A percentile compares a stretch with the other conserved stretches of the same genome.
These are phyloP conservation scores for Nigrospora osmanthi DNA, from an alignment of 2,329 filamentous ascomycete genomes.

Conservation along the genomic window DNA sequence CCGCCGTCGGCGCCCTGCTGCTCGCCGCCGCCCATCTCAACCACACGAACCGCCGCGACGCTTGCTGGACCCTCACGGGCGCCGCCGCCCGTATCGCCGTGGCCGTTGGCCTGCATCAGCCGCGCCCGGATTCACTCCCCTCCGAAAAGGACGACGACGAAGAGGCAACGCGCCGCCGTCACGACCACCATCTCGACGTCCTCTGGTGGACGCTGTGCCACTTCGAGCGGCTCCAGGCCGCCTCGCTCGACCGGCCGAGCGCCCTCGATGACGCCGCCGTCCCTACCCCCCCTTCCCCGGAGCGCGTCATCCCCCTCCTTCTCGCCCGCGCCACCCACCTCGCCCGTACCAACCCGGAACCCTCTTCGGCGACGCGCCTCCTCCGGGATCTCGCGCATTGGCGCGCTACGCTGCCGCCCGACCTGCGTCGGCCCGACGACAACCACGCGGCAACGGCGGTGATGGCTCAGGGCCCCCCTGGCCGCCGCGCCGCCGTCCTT, in stretches of 20 bases:
- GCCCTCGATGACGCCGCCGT: slow-evolving; percentile 28
- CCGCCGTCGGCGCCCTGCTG: slow-evolving; percentile 31
- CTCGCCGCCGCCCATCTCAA: slow-evolving; percentile 33
- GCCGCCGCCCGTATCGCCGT: slow-evolving; percentile 33
- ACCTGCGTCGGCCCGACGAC: slow-evolving; percentile 23
- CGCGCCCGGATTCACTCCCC: too few relatives aligned
- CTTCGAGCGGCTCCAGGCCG: slow-evolving; percentile 30
- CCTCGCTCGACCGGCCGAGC: slow-evolving; percentile 33
- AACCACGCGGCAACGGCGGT: slow-evolving; percentile 7
- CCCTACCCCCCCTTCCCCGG: slow-evolving; percentile 20
- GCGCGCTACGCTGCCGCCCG: slow-evolving; percentile 26
- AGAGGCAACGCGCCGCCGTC: too few relatives aligned
- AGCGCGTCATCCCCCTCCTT: background rate
- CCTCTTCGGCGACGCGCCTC: slow-evolving; percentile 27
- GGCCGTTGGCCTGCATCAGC: slow-evolving; percentile 34
- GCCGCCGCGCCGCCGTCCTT: slow-evolving; percentile 19
- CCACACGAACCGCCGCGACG: slow-evolving; percentile 33
- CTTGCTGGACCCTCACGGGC: slow-evolving; percentile 32
- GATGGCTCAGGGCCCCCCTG: too few relatives aligned
- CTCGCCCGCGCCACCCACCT: background rate
- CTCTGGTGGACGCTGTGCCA: slow-evolving; percentile 25
- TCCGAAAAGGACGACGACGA: too few relatives aligned
- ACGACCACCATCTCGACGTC: background rate
- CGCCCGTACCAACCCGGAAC: background rate
- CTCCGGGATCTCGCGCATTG: slow-evolving; percentile 29